phyloP scores from a whole-genome alignment of 768 basidiomycete species.

The Cytidiella melzeri region DNA sequence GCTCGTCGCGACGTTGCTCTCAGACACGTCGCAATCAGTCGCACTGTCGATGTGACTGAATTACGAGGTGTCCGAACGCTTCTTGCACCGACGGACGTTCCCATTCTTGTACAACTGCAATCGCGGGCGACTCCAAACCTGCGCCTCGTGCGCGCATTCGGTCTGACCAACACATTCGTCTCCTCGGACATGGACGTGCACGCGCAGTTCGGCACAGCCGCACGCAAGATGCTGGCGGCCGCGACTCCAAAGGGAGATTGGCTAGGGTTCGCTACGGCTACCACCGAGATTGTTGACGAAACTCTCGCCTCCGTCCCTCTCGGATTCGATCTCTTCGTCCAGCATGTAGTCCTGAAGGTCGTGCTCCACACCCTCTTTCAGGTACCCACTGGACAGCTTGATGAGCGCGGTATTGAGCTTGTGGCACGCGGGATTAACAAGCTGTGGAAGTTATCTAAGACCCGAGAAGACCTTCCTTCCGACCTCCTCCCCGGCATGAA shows the following conservation, averaged over 20 bases:
- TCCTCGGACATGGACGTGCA: constrained; percentile 32
- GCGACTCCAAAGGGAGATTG: constrained; percentile 23
- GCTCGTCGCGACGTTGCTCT: no score
- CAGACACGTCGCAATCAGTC: not conserved
- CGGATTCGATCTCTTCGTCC: constrained; percentile 32
- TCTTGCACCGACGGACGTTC: constrained; percentile 3
- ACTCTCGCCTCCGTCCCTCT: not conserved
- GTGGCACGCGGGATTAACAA: constrained; percentile 38
- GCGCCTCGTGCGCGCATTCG: constrained; percentile 18
- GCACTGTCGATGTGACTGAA: not conserved
- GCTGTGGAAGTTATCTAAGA: constrained; percentile 43
- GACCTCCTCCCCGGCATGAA: constrained; percentile 31
- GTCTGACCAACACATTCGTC: constrained; percentile 47
- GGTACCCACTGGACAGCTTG: constrained; percentile 26
- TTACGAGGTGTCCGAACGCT: constrained; percentile 7
- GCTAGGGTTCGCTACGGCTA: constrained; percentile 27
- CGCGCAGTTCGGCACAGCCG: constrained; percentile 26
- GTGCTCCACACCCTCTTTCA: constrained; percentile 38
- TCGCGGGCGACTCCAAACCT: constrained; percentile 16
- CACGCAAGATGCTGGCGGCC: constrained; percentile 11
- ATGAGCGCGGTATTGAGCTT: constrained; percentile 26
- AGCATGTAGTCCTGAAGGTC: constrained; percentile 36
- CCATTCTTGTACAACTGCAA: constrained; percentile 6
- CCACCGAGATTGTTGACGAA: constrained; percentile 22
- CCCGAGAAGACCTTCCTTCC: constrained; percentile 23